These are phyloP conservation scores for Chalciporus piperatus DNA, from an alignment of 768 basidiomycete genomes.

Conservation along the genomic window DNA sequence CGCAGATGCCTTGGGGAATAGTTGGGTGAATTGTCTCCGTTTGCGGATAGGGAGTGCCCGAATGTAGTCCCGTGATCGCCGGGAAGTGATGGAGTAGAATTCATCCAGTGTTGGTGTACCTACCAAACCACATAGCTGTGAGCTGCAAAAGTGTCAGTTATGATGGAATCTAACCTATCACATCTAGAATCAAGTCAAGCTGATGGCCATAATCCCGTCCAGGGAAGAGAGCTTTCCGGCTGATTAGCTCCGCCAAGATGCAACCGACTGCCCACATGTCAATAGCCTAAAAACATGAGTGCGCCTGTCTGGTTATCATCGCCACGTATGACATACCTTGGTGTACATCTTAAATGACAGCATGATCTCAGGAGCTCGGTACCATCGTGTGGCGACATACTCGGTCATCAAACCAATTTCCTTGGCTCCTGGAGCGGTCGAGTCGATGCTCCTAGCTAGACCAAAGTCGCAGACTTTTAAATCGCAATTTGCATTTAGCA, in stretches of 20 bases:
- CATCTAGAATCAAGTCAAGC: conserved; percentile 82
- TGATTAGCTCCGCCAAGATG: conserved; percentile 79
- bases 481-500: conserved; percentile 88
- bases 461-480: conserved; percentile 91
- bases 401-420: conserved; percentile 73
- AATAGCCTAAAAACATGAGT: conserved; percentile 44
- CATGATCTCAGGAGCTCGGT: conserved; percentile 94
- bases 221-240: conserved; percentile 80
- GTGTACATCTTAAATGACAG: conserved; percentile 89
- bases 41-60: conserved; percentile 83
- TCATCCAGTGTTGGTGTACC: conserved; percentile 87
- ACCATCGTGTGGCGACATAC: conserved; percentile 92
- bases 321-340: conserved; percentile 40
- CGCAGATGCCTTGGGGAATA: conserved; percentile 77
- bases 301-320: background rate
- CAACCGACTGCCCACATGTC: conserved; percentile 77
- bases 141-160: conserved; percentile 2
- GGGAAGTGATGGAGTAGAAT: conserved; percentile 85
- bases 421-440: conserved; percentile 49
- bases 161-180: conserved; percentile 52
- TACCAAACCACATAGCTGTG: conserved; percentile 27
- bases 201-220: conserved; percentile 88
- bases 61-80: conserved; percentile 84
- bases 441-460: conserved; percentile 65
- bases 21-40: conserved; percentile 59